Evolutionary conservation across 2,329 filamentous ascomycete genomes (phyloP), one percentile per base, ranked within the genome.

Genomic region (Cyphellophora attinorum): DNA sequence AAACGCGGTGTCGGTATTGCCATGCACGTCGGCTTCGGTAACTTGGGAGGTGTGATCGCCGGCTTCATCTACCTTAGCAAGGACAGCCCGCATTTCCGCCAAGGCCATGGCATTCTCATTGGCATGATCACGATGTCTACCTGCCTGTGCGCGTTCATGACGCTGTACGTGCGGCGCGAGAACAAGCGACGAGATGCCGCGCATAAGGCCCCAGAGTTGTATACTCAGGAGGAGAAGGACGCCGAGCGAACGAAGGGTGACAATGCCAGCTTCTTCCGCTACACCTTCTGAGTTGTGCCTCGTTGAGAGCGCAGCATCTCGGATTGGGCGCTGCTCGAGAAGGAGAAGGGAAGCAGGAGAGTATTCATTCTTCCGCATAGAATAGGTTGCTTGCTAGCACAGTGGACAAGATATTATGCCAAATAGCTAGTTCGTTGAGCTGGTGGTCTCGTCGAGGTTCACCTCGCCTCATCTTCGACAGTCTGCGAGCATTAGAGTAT

Each of bases 1-100:
- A 94, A 94, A 65, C 76, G 88, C 19, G 88, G 85, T 19, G 80
- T 94, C n/a, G 84, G 84, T 0, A 62, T 94, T 1, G 88, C 88
- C 0, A 77, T 94, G 44, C 81, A 94, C 35, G 91, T 95, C 39
- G 86, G 81, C 12, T 93, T 85, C 83, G 88, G 88, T 27, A 46
- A 41, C 29, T 34, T 44, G 12, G 41, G 35, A 10, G 40, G 35
- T 23, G 34, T 33, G 15, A 40, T 46, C 17, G 33, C 42, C 16
- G 64, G 59, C 8, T 93, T 93, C 54, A 85, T 94, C 47, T 94
- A 85, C 47, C 61, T 64, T 3, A 53, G 51, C 49, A 62, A 70
- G 40, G 65, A 74, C 51, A 48, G 61, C 40, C 84, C 80, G 3
- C 67, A 70, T 19, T 94, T 38, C 33, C 38, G 28, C 11, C 31